phyloP scores from a whole-genome alignment of 2,329 filamentous ascomycete genomes.

The Myotisia sp. region DNA sequence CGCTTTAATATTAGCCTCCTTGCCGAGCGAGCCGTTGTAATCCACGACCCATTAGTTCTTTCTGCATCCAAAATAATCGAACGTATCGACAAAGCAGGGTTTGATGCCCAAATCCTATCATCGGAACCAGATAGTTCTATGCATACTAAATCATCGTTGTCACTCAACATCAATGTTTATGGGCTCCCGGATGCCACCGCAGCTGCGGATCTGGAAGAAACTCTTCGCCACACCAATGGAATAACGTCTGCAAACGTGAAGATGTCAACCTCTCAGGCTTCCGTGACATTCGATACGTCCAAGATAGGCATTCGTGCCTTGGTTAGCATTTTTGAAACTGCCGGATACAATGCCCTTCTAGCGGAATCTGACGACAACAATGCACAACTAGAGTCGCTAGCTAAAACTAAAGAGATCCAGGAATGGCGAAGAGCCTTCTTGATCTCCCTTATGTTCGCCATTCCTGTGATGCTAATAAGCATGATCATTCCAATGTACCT shows the following conservation, averaged over 20 bases:
- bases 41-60: conserved; percentile 62
- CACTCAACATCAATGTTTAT: conserved; percentile 69
- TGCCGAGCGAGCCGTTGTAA: conserved; percentile 77
- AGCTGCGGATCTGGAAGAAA: conserved; percentile 58
- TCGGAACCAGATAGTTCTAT: conserved; percentile 49
- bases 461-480: conserved; percentile 82
- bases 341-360: conserved; percentile 76
- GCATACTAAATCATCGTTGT: conserved; percentile 42
- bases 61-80: conserved; percentile 60
- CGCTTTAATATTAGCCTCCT: conserved; percentile 92
- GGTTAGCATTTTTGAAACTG: conserved; percentile 67
- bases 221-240: conserved; percentile 51
- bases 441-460: conserved; percentile 62
- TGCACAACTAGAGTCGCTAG: conserved; percentile 84
- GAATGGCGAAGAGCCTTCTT: conserved; percentile 79
- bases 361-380: conserved; percentile 91
- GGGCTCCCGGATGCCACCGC: conserved; percentile 58
- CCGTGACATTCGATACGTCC: conserved; percentile 56
- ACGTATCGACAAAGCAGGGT: conserved; percentile 78
- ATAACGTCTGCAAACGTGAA: conserved; percentile 61
- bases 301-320: conserved; percentile 65
- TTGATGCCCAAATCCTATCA: conserved; percentile 71
- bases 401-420: conserved; percentile 90
- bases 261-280: conserved; percentile 58
- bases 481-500: conserved; percentile 88